Evolutionary conservation across 23 red algal genomes (phyloP).

Genomic region (Gracilariopsis chorda): DNA sequence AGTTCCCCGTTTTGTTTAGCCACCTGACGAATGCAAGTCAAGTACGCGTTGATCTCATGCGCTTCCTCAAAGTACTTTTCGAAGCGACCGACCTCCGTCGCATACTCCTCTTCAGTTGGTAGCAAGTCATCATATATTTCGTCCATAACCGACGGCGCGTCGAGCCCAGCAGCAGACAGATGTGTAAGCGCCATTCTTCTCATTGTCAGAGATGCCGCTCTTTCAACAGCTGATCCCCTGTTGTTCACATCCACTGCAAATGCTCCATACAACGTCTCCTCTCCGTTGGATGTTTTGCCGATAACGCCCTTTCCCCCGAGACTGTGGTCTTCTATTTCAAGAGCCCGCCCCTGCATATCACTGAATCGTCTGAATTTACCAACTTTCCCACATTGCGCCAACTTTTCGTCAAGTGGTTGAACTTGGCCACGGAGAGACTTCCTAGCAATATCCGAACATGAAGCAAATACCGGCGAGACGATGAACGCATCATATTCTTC

Average conservation of each 20-base stretch:
- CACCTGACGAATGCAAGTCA: not conserved
- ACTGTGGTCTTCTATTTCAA: not conserved
- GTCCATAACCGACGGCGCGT: not conserved
- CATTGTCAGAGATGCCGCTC: constrained; percentile 7
- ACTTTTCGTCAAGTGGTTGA: not conserved
- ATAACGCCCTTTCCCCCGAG: constrained; percentile 19
- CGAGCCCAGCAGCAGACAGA: constrained; percentile 28
- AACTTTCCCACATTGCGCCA: not conserved
- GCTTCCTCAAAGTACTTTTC: not conserved
- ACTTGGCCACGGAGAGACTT: constrained; percentile 22
- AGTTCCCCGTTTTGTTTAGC: not conserved
- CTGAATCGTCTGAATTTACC: constrained; percentile 10
- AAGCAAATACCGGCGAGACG: constrained; percentile 16
- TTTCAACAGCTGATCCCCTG: constrained; percentile 12
- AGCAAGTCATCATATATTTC: constrained; percentile 29
- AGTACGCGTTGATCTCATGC: constrained; percentile 28
- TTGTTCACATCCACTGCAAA: constrained; percentile 65
- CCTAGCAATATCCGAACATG: not conserved
- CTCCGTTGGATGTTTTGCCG: not conserved
- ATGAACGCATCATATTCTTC: constrained; percentile 23
- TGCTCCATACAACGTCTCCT: not conserved
- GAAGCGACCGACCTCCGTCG: constrained; percentile 1
- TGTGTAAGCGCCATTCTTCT: constrained; percentile 47
- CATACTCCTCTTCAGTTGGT: not conserved
- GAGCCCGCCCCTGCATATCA: not conserved